These are phyloP conservation scores for Adansonia rubrostipa DNA, from an alignment of 441 rosid species.

Conservation along the genomic window DNA sequence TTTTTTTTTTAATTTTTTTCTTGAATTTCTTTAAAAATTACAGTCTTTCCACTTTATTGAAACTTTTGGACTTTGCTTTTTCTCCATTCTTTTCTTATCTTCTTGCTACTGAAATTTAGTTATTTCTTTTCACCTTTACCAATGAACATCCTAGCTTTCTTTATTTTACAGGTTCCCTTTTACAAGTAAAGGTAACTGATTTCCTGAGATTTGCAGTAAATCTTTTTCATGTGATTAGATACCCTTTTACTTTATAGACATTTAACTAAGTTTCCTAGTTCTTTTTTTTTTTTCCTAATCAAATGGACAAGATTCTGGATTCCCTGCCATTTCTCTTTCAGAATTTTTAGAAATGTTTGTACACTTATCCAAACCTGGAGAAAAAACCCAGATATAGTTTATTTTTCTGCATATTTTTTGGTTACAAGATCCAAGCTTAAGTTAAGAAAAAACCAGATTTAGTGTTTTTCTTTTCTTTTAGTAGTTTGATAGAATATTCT, in stretches of 20 bases:
- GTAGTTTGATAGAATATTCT: not conserved
- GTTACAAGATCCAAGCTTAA: slow-evolving; percentile 19
- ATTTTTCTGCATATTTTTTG: not conserved
- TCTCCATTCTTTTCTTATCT: slow-evolving; percentile 23
- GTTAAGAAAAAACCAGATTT: slow-evolving; percentile 10
- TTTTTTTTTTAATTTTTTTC: not conserved
- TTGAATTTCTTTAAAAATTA: not conserved
- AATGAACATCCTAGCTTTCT: not conserved
- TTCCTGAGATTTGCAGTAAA: not conserved
- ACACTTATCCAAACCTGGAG: not conserved
- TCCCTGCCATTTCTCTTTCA: not conserved
- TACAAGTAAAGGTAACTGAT: not conserved
- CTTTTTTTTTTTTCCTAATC: slow-evolving; percentile 13
- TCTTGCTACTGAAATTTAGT: slow-evolving; percentile 8
- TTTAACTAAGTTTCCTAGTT: not conserved
- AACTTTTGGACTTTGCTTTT: slow-evolving; percentile 24
- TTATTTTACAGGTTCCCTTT: not conserved
- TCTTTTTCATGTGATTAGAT: not conserved
- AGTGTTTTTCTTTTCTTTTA: not conserved
- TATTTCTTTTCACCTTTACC: slow-evolving; percentile 23
- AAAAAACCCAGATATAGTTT: not conserved
- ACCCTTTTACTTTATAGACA: not conserved
- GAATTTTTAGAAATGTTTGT: not conserved
- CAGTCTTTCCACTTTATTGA: slow-evolving; percentile 12
- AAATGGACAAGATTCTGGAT: slow-evolving; percentile 8